Base-by-base conservation (phyloP, 177 flowering plant genomes). In the Tripterygium wilfordii region DNA sequence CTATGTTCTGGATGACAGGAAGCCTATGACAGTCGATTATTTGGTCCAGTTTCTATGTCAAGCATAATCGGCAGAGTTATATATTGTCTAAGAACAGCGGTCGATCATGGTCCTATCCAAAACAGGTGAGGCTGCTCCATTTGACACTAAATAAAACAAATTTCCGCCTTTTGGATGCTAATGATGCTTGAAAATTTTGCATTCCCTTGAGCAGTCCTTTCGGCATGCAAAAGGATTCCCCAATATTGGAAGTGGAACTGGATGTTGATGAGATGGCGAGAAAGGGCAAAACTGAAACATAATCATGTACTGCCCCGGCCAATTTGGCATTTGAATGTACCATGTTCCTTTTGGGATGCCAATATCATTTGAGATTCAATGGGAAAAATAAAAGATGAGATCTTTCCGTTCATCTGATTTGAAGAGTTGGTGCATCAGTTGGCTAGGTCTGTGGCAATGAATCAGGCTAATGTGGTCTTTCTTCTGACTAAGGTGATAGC, bases 181-280 rank as follows among this genome's bases (percentile, higher is more conserved):
- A 35, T 21, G 48, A 6, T 56, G 23, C 3, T n/a, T 36, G 13
- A 60, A 27, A 5, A 10, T 26, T n/a, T 44, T 49, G 20, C 24
- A 24, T 59, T 45, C n/a, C 14, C 42, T 45, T 29, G 21, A 12
- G 45, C 80, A 92, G 98, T 65, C 52, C 61, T 50, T 48, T 48
- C 27, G 70, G 96, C 69, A 75, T 72, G 84, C 59, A 21, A 27
- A 67, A 54, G 67, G 98, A 92, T 67, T 68, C 78, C n/a, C 74
- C 96, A 9, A 80, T 92, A n/a, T 56, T 92, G 61, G 83, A 75
- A 38, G 75, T 92, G 43, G 98, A 92, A 71, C 66, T 88, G 47
- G 96, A 92, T 60, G 88, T 92, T n/a, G 91, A 82, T 38, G 98
- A 86, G 64, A 80, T 92, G 98, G 80, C 76, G 21, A 88, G 64